Evolutionary conservation across 2,329 filamentous ascomycete species (phyloP).

Genomic region (Clonostachys rosea): DNA sequence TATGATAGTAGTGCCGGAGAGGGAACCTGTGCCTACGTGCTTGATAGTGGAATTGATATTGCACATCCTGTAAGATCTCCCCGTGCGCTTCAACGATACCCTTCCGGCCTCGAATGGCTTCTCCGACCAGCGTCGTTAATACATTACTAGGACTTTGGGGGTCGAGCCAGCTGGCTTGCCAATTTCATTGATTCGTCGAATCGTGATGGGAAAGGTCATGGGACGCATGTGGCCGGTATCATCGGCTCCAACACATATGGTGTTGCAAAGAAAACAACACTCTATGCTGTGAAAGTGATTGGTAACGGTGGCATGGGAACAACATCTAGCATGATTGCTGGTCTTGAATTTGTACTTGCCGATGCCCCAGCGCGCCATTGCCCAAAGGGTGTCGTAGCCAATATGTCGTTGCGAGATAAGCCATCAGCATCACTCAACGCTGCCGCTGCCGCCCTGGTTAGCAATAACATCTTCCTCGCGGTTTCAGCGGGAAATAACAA

Average conservation of each 20-base stretch:
- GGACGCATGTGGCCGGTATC: constrained; percentile 59
- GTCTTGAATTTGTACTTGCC: constrained; percentile 49
- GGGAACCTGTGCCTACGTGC: constrained; percentile 57
- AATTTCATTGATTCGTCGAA: constrained; percentile 49
- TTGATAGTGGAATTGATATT: constrained; percentile 59
- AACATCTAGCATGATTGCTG: constrained; percentile 44
- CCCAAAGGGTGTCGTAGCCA: constrained; percentile 53
- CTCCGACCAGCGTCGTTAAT: neutral
- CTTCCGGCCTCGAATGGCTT: too few relatives aligned
- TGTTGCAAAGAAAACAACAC: constrained; percentile 51
- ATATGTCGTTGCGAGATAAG: constrained; percentile 56
- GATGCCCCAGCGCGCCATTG: constrained; percentile 35
- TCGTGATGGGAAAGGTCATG: constrained; percentile 57
- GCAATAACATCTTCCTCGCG: constrained; percentile 42
- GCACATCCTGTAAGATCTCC: constrained; percentile 37
- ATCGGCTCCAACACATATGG: constrained; percentile 57
- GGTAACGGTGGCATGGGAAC: constrained; percentile 30
- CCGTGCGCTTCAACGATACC: too few relatives aligned
- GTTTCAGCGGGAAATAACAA: neutral
- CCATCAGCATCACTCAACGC: constrained; percentile 45
- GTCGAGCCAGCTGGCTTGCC: constrained; percentile 45
- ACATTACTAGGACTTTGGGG: constrained; percentile 36
- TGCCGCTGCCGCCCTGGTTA: constrained; percentile 57
- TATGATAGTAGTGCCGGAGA: constrained; percentile 48
- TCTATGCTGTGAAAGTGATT: constrained; percentile 60